Conservation (phyloP, 805 yeast genomes). For the Saturnispora silvae region DNA sequence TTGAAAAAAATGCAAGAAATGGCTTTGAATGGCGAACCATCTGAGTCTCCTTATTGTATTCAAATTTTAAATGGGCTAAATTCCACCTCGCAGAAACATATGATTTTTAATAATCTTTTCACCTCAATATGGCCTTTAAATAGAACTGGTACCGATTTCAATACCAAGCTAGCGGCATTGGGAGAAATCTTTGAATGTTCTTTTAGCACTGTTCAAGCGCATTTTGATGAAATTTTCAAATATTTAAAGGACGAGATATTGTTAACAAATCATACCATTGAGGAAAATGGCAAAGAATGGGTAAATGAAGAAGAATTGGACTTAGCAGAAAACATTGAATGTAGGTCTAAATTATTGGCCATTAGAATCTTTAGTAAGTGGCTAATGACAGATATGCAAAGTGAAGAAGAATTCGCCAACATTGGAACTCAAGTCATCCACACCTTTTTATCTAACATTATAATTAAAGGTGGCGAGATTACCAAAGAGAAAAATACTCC, state of each 20-base stretch:
- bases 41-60: slow-evolving; percentile 55
- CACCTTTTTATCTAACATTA: slow-evolving; percentile 53
- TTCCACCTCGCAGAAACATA: slow-evolving; percentile 25
- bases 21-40: slow-evolving; percentile 42
- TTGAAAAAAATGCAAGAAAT: slow-evolving; percentile 34
- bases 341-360: slow-evolving; percentile 27
- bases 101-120: slow-evolving; percentile 30
- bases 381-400: slow-evolving; percentile 28
- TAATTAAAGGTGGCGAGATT: slow-evolving; percentile 73
- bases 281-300: slow-evolving; percentile 24
- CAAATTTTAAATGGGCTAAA: slow-evolving; percentile 43
- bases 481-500: slow-evolving; percentile 51
- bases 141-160: slow-evolving; percentile 28
- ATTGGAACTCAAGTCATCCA: slow-evolving; percentile 49
- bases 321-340: slow-evolving; percentile 8
- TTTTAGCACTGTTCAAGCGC: slow-evolving; percentile 36
- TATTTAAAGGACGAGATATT: slow-evolving; percentile 53
- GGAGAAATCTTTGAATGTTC: slow-evolving; percentile 45
- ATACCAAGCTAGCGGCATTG: slow-evolving; percentile 48
- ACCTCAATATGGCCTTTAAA: slow-evolving; percentile 41
- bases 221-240: slow-evolving; percentile 48
- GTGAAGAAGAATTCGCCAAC: slow-evolving; percentile 30
- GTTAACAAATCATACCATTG: slow-evolving; percentile 36
- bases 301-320: slow-evolving; percentile 18
- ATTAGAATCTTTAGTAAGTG: slow-evolving; percentile 52